Conservation (phyloP, 345 rosid genomes). For the Linum trigynum region DNA sequence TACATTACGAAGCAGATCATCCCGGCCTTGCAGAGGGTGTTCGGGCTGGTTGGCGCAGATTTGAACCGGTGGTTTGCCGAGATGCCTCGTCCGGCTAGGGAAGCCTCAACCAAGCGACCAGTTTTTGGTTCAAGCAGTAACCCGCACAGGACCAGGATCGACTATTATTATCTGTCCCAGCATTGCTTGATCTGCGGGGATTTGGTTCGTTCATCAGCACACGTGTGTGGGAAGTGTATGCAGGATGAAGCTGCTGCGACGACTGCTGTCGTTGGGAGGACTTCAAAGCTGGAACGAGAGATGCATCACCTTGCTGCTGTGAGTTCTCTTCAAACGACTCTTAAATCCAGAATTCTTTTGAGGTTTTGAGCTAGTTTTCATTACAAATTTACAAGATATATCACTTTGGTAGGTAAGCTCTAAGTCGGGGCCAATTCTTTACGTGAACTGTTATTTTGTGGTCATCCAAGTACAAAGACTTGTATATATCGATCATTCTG, state of each 20-base stretch:
- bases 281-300: constrained; percentile 74
- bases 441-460: too few species aligned
- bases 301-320: constrained; percentile 83
- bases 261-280: constrained; percentile 58
- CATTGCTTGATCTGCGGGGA: constrained; percentile 87
- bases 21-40: constrained; percentile 79
- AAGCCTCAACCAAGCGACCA: constrained; percentile 46
- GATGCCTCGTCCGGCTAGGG: constrained; percentile 80
- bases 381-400: too few species aligned
- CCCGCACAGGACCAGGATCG: constrained; percentile 60
- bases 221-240: constrained; percentile 58
- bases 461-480: too few species aligned
- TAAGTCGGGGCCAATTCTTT: too few species aligned
- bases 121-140: constrained; percentile 24
- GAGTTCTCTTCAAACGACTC: constrained; percentile 18
- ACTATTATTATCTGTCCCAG: constrained; percentile 72
- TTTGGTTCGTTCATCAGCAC: constrained; percentile 57
- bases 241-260: constrained; percentile 43
- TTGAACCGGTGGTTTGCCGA: constrained; percentile 72
- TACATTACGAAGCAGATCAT: constrained; percentile 92
- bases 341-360: not conserved
- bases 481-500: too few species aligned
- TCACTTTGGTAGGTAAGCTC: too few species aligned
- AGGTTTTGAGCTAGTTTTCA: not conserved
- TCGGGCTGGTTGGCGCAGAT: constrained; percentile 82